These are phyloP conservation scores for Solanum corneliomulleri DNA, from an alignment of 257 asterid species.

Conservation along the genomic window DNA sequence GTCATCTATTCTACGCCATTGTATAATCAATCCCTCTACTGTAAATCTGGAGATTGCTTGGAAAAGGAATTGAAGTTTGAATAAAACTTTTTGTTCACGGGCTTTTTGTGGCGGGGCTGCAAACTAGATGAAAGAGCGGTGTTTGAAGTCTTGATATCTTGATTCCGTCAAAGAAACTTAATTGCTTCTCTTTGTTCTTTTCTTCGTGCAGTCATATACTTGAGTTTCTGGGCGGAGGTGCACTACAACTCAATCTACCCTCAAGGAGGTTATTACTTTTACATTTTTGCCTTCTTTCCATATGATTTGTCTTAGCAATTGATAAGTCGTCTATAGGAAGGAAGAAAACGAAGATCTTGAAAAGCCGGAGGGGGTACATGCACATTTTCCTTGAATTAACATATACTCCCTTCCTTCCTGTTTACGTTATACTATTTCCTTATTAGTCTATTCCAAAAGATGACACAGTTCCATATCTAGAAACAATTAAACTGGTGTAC, in stretches of 20 bases:
- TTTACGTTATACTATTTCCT: background rate
- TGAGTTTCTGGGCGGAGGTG: slow-evolving; percentile 99
- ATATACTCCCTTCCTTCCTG: background rate
- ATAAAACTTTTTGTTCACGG: background rate
- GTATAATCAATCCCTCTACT: background rate
- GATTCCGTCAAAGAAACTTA: background rate
- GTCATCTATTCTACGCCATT: background rate
- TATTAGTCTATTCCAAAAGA: background rate
- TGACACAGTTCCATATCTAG: background rate
- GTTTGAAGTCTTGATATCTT: background rate
- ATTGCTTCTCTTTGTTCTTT: background rate
- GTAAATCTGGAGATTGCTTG: background rate
- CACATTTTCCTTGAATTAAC: background rate
- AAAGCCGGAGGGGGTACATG: background rate
- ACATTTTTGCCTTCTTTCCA: background rate
- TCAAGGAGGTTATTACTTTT: slow-evolving; percentile 50
- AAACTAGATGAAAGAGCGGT: background rate
- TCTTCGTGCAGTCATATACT: slow-evolving; percentile 49
- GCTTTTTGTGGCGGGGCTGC: background rate
- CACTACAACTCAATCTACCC: slow-evolving; percentile 96
- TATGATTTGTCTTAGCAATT: background rate
- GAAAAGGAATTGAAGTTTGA: background rate
- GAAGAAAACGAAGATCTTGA: background rate
- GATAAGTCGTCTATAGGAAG: background rate
- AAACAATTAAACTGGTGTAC: background rate